phyloP scores from a whole-genome alignment of 805 yeast species.

The Diddensiella caesifluorescens region DNA sequence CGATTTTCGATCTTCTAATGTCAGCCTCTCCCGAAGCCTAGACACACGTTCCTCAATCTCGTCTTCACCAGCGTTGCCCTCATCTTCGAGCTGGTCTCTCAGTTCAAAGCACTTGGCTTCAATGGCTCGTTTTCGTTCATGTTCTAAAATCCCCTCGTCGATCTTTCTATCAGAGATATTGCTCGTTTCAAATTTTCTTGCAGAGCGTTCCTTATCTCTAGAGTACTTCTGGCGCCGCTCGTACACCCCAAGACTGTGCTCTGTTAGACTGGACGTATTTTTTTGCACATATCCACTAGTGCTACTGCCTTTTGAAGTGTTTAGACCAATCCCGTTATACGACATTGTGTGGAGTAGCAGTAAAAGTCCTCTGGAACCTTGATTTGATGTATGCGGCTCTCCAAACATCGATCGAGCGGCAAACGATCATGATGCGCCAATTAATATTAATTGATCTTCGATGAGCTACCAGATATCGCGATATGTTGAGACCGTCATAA shows the following conservation, averaged over 20 bases:
- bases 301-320: slow-evolving; percentile 32
- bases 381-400: no score
- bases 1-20: slow-evolving; percentile 6
- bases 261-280: slow-evolving; percentile 19
- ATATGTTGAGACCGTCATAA: no score
- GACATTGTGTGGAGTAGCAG: slow-evolving; percentile 21
- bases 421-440: no score
- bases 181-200: slow-evolving; percentile 9
- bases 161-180: slow-evolving; percentile 19
- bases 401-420: no score
- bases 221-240: slow-evolving; percentile 18
- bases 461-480: no score
- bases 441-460: no score
- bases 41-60: slow-evolving; percentile 20
- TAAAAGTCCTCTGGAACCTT: no score
- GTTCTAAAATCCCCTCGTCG: slow-evolving; percentile 27
- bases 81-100: slow-evolving; percentile 27
- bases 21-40: slow-evolving; percentile 19
- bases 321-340: slow-evolving; percentile 35
- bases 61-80: slow-evolving; percentile 19
- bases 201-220: slow-evolving; percentile 7
- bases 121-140: slow-evolving; percentile 26
- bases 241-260: slow-evolving; percentile 20
- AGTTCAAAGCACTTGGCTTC: slow-evolving; percentile 27
- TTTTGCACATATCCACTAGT: slow-evolving; percentile 34